Conservation (phyloP, 106 monocot genomes). For the Apostasia ramifera region DNA sequence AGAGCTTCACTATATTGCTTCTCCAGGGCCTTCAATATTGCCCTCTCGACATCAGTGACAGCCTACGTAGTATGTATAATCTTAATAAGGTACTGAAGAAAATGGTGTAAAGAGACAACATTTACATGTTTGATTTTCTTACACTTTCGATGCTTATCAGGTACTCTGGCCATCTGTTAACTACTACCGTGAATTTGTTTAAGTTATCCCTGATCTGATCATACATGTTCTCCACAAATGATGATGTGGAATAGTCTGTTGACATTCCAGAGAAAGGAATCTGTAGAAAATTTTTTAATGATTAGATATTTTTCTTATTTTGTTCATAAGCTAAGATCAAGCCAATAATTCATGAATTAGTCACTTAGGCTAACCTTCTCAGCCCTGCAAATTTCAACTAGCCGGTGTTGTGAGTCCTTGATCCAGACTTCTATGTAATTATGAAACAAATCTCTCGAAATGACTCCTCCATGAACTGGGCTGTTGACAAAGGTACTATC, state of each 20-base stretch:
- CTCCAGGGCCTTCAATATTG: slow-evolving; percentile 61
- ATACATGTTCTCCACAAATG: slow-evolving; percentile 87
- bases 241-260: slow-evolving; percentile 47
- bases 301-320: background rate
- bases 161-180: slow-evolving; percentile 96
- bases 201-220: slow-evolving; percentile 64
- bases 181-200: slow-evolving; percentile 65
- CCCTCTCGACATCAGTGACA: slow-evolving; percentile 68
- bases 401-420: slow-evolving; percentile 64
- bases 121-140: slow-evolving; percentile 9
- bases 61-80: slow-evolving; percentile 22
- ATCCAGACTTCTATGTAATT: slow-evolving; percentile 91
- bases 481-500: slow-evolving; percentile 22
- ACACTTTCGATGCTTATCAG: slow-evolving; percentile 71
- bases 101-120: background rate
- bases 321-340: slow-evolving; percentile 5
- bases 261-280: slow-evolving; percentile 35
- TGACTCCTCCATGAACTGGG: slow-evolving; percentile 59
- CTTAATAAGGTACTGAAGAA: background rate
- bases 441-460: slow-evolving; percentile 83
- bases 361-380: slow-evolving; percentile 42
- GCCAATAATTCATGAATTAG: background rate
- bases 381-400: slow-evolving; percentile 75
- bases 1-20: slow-evolving; percentile 74
- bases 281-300: slow-evolving; percentile 21